A percentile compares a stretch with the other conserved stretches of the same genome.
Evolutionary conservation across 495 filamentous ascomycete species (phyloP).

Genomic region (Daldinia caldariorum): DNA sequence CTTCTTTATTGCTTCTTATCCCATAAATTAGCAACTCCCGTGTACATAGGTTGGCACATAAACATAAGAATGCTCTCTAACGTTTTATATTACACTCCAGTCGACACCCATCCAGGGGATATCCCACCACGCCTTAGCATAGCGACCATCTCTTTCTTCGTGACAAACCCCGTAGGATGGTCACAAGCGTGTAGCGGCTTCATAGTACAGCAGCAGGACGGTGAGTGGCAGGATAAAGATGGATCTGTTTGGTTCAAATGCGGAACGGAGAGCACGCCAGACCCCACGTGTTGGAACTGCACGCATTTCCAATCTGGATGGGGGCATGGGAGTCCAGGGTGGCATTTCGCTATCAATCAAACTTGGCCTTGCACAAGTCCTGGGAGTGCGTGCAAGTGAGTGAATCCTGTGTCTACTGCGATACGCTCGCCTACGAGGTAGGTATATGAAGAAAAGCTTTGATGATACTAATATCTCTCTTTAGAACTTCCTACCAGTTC

Average conservation of each 20-base stretch:
- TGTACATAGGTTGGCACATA: neutral
- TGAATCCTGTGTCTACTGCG: neutral
- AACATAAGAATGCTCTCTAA: neutral
- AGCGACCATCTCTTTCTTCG: constrained; percentile 16
- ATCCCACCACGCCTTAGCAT: constrained; percentile 20
- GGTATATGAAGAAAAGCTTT: neutral
- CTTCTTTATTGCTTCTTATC: neutral
- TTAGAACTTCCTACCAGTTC: neutral
- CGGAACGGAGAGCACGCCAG: constrained; percentile 15
- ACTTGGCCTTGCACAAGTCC: constrained; percentile 18
- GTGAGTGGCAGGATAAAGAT: constrained; percentile 25
- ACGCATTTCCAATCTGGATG: constrained; percentile 31
- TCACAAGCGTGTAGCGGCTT: constrained; percentile 23
- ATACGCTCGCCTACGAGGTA: neutral
- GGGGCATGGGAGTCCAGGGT: constrained; percentile 19
- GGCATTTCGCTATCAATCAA: constrained; percentile 27
- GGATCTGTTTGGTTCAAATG: constrained; percentile 25
- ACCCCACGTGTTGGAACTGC: constrained; percentile 23
- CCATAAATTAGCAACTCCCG: neutral
- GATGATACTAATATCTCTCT: neutral
- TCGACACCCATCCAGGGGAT: constrained; percentile 14
- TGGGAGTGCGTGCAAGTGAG: neutral
- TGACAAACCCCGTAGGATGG: constrained; percentile 4
- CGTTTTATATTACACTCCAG: neutral
- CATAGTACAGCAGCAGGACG: constrained; percentile 7